Base-by-base conservation (phyloP, 192 early-diverging fungal species). In the Linnemannia zychae region DNA sequence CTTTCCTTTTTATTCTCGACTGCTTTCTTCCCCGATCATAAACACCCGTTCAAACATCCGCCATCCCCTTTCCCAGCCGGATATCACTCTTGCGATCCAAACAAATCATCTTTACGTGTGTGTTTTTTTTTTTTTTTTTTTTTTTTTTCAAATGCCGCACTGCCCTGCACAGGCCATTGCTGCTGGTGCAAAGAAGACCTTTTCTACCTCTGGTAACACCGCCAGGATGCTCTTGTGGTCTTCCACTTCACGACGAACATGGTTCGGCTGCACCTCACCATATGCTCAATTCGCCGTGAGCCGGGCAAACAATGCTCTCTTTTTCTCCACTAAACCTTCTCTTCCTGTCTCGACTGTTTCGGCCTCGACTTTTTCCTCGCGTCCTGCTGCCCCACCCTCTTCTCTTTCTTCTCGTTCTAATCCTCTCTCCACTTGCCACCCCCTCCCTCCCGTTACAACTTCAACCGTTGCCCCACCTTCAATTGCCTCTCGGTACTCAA, bases 401-500 rank as follows among this genome's bases (percentile, higher is more conserved):
- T 53, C 50, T 24, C 48, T 17, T 28, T 16, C 20, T 31, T 1
- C 37, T 57, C 53, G 5, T 7, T 69, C 22, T 34, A 69, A 18
- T 67, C 20, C 18, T 24, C 18, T 67, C 13, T 68, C 48, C 6
- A 5, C 67, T 34, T 36, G 34, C 17, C 48, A 57, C 72, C 7
- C 72, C 22, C n/a, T 48, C 24, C 36, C 34, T n/a, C 69, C 24
- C 40, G 15, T 22, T 22, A n/a, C 44, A 36, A 68, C 67, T 44
- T 46, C 67, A 70, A 75, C 53, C 38, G 57, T 75, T 65, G 57
- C 33, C 38, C 36, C 4, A 22, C 40, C 36, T 16, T 31, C 52
- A 5, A 44, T 22, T 16, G 18, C 67, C n/a, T 70, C n/a, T n/a
- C 36, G 67, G 36, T 69, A 53, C 50, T 70, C 76, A 70, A 70